Conservation (phyloP, 805 yeast genomes). For the Ogataea thermomethanolica region DNA sequence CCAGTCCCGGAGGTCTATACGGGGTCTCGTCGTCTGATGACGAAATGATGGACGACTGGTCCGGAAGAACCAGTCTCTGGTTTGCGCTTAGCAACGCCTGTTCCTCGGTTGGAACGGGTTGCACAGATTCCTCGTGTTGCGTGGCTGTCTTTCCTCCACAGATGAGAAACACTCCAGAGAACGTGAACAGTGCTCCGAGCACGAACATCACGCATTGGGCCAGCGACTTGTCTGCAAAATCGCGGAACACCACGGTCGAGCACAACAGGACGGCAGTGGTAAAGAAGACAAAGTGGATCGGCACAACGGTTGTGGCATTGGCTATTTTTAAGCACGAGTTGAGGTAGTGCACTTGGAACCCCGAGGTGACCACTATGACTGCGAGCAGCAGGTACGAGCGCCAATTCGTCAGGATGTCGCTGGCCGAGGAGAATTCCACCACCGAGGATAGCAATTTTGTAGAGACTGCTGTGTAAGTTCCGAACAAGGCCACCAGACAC, state of each 20-base stretch:
- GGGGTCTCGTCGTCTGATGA: conserved; percentile 7
- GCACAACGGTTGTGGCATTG: conserved; percentile 45
- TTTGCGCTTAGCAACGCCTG: too few species aligned
- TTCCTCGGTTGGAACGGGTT: too few species aligned
- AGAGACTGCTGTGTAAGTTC: conserved; percentile 45
- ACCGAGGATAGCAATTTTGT: conserved; percentile 40
- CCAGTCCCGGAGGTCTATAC: conserved; percentile 4
- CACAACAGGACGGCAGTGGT: conserved; percentile 41
- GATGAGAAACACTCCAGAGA: conserved; percentile 41
- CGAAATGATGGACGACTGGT: conserved; percentile 6
- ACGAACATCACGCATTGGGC: conserved; percentile 26
- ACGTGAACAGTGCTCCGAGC: conserved; percentile 36
- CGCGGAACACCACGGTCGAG: conserved; percentile 40
- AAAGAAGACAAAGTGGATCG: conserved; percentile 48
- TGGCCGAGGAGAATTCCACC: conserved; percentile 27
- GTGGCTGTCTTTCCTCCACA: conserved; percentile 18
- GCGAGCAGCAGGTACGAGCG: conserved; percentile 32
- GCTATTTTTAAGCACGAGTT: conserved; percentile 38
- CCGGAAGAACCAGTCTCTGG: too few species aligned
- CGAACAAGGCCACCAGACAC: conserved; percentile 40
- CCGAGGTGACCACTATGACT: conserved; percentile 37
- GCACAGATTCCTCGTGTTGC: too few species aligned
- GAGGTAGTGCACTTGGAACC: conserved; percentile 38
- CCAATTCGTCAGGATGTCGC: conserved; percentile 23
- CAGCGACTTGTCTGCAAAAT: conserved; percentile 32